A percentile compares a stretch with the other conserved stretches of the same genome.
These are phyloP conservation scores for Epichloe scottii DNA, from an alignment of 2,329 filamentous ascomycete species.

Conservation along the genomic window DNA sequence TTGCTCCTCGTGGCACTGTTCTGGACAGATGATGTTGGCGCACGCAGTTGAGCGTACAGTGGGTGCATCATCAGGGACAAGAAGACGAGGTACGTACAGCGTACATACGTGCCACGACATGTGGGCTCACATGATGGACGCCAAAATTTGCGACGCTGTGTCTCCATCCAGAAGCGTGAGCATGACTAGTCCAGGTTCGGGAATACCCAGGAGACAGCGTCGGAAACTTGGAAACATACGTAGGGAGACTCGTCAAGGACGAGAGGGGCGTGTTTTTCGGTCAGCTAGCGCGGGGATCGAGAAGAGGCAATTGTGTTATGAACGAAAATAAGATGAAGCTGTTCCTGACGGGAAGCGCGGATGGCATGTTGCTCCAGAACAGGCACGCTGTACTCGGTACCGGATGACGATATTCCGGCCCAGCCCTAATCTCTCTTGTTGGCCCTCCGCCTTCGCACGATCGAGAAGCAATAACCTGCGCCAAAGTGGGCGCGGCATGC, in stretches of 20 bases:
- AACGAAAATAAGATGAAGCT: not conserved
- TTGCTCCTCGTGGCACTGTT: not conserved
- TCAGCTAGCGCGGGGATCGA: not conserved
- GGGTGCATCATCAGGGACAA: not conserved
- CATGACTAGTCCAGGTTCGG: not conserved
- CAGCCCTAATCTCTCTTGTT: too few species aligned
- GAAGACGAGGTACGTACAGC: not conserved
- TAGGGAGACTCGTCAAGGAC: too few species aligned
- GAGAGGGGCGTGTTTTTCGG: too few species aligned
- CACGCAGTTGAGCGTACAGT: too few species aligned
- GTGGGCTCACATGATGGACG: constrained; percentile 5
- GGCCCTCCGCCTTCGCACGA: too few species aligned
- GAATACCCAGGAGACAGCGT: not conserved
- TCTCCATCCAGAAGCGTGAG: not conserved
- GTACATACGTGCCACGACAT: not conserved
- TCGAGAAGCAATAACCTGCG: too few species aligned
- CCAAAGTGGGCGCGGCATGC: too few species aligned
- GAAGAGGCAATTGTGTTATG: not conserved
- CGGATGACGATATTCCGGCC: too few species aligned
- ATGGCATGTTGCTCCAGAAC: not conserved
- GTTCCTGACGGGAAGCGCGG: not conserved
- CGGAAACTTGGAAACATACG: too few species aligned
- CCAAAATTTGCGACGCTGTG: constrained; percentile 1
- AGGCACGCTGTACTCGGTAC: not conserved
- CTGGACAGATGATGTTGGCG: too few species aligned